Conservation (phyloP, 306 rosid species). For the Prunus salicina region DNA sequence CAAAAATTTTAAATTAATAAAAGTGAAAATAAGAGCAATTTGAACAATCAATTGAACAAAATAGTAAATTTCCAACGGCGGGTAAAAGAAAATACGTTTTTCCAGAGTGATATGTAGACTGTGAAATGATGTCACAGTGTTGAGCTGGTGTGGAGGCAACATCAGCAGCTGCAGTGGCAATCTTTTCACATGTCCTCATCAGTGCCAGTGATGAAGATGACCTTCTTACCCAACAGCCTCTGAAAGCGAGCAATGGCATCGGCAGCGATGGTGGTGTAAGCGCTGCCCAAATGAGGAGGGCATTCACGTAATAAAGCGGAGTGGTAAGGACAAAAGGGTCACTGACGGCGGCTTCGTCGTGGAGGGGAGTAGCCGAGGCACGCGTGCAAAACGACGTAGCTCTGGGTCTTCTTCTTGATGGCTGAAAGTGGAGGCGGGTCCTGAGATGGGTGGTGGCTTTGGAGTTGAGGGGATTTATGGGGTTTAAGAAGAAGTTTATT, state of each 20-base stretch:
- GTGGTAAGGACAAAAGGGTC: conserved; percentile 81
- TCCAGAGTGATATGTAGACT: conserved; percentile 77
- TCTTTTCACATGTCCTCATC: conserved; percentile 97
- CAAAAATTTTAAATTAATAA: not conserved
- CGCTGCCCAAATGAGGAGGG: conserved; percentile 99
- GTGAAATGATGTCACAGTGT: conserved; percentile 80
- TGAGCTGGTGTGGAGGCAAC: conserved; percentile 68
- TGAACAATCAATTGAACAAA: not conserved
- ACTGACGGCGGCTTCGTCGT: not conserved
- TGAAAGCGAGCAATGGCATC: conserved; percentile 96
- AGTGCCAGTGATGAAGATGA: conserved; percentile 83
- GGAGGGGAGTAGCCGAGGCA: conserved; percentile 14
- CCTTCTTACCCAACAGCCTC: conserved; percentile 76
- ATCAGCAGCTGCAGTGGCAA: conserved; percentile 80
- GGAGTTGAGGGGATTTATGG: conserved; percentile 40
- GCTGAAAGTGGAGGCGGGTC: conserved; percentile 40
- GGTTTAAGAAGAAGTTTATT: conserved; percentile 55
- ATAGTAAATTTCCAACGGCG: conserved; percentile 9
- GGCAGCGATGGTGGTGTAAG: conserved; percentile 95
- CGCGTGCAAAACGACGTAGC: conserved; percentile 34
- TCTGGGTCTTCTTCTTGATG: not conserved
- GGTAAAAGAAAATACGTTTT: conserved; percentile 45
- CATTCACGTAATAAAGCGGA: conserved; percentile 95
- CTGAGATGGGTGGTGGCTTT: conserved; percentile 34
- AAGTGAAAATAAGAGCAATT: not conserved